Evolutionary conservation across 495 filamentous ascomycete genomes (phyloP).

Genomic region (Zalerion maritima): DNA sequence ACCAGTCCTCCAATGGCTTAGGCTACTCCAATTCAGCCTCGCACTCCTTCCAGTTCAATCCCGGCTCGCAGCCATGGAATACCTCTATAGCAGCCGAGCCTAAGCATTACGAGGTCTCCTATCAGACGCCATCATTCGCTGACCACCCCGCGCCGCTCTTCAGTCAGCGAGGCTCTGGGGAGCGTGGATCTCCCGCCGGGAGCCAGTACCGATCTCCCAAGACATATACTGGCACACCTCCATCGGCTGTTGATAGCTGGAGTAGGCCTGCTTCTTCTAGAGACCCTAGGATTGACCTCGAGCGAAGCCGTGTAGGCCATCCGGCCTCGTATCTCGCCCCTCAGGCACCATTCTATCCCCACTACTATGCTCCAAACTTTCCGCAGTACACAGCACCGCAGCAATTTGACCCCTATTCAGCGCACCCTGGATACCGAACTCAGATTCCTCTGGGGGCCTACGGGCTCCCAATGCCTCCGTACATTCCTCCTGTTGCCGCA

Average conservation of each 20-base stretch:
- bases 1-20: slow-evolving; percentile 3
- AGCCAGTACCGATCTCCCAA: slow-evolving; percentile 41
- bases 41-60: slow-evolving; percentile 21
- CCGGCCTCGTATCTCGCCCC: slow-evolving; percentile 14
- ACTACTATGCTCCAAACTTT: slow-evolving; percentile 8
- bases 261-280: slow-evolving; percentile 20
- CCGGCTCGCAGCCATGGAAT: slow-evolving; percentile 23
- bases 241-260: slow-evolving; percentile 25
- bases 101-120: slow-evolving; percentile 15
- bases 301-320: slow-evolving; percentile 17
- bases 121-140: slow-evolving; percentile 4
- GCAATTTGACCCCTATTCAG: slow-evolving; percentile 23
- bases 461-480: slow-evolving; percentile 22
- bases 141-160: slow-evolving; percentile 2
- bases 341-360: slow-evolving; percentile 12
- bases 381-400: slow-evolving; percentile 11
- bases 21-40: slow-evolving; percentile 3
- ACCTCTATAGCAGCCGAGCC: no score
- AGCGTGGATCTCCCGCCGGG: slow-evolving; percentile 35
- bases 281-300: slow-evolving; percentile 16
- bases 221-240: slow-evolving; percentile 36
- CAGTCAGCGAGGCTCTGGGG: slow-evolving; percentile 10
- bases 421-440: slow-evolving; percentile 15
- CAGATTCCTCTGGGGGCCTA: slow-evolving; percentile 17
- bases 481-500: slow-evolving; percentile 15